A percentile compares a stretch with the other conserved stretches of the same genome.
Evolutionary conservation across 768 basidiomycete species (phyloP).

Genomic region (Kwoniella sp.): DNA sequence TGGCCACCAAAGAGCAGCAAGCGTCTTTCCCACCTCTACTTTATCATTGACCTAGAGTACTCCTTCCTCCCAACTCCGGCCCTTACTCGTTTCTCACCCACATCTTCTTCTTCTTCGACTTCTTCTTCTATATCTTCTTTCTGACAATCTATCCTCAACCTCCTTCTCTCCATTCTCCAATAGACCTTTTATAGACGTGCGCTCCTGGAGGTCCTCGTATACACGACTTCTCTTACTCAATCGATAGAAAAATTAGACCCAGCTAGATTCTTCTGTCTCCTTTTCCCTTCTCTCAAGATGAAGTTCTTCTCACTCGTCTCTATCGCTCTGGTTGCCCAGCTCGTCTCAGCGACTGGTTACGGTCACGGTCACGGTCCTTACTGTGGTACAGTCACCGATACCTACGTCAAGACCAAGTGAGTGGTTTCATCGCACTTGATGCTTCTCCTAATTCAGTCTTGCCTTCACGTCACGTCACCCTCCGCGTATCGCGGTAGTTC

Average conservation of each 20-base stretch:
- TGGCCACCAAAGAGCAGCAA: too few relatives aligned
- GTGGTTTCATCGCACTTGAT: not conserved
- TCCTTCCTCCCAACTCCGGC: too few relatives aligned
- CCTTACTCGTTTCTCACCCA: too few relatives aligned
- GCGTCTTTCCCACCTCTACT: too few relatives aligned
- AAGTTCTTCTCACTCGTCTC: not conserved
- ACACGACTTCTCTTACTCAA: not conserved
- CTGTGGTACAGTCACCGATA: conserved; percentile 21
- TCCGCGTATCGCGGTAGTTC: too few relatives aligned
- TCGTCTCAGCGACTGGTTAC: not conserved
- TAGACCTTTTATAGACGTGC: not conserved
- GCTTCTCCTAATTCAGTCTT: too few relatives aligned
- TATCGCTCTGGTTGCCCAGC: not conserved
- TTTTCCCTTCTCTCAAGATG: not conserved
- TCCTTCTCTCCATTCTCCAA: not conserved
- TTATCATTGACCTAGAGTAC: too few relatives aligned
- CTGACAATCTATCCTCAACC: not conserved
- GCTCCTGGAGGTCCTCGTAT: not conserved
- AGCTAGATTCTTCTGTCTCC: too few relatives aligned
- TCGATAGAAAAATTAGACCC: not conserved
- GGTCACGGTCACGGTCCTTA: conserved; percentile 6
- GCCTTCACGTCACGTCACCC: too few relatives aligned
- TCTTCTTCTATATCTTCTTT: not conserved
- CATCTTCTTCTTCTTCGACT: not conserved
- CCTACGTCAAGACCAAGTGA: conserved; percentile 7